Evolutionary conservation across 305 asterid species (phyloP), one percentile per base, ranked within the genome.

Genomic region (Euphrasia arctica): DNA sequence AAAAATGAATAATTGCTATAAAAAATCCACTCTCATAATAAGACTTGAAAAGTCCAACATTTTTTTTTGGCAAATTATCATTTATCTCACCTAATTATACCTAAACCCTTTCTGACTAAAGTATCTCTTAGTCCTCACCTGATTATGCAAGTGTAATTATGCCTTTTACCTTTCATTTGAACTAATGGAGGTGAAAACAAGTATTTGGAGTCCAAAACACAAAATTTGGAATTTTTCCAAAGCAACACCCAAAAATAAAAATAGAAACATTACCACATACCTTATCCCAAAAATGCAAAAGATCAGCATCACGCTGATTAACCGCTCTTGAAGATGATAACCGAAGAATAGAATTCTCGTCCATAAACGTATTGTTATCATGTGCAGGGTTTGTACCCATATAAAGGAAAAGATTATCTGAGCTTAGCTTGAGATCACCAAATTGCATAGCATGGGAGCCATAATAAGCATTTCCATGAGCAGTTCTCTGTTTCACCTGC

Each of bases 401-500:
- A 64, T 90, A 92, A 64, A 77, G 45, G 75, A 78, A 86, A 70
- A 92, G 82, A 48, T 72, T 67, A 36, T 84, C 92, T 66, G 49
- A 25, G 66, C 84, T 90, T 67, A 76, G 82, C 73, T 79, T 58
- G 65, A 86, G 68, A 74, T 88, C 95, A 59, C 99, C 99, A 64
- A 77, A 90, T 82, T 93, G 97, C 99, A 93, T 88, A 70, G 86
- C 99, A 70, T 93, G 99, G 60, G 99, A 93, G 25, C 98, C 97
- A 60, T 82, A 75, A 55, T 63, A 61, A 63, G 84, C 71, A 74
- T 89, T 87, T 31, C 66, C 83, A 54, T 61, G 67, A 6, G 89
- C 85, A 62, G 97, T 88, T 80, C 95, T 82, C 64, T 63, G 52
- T 74, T 77, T 86, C 58, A 90, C 96, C 99, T 90, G 78, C 72